Conservation (phyloP, 1,284 basidiomycete genomes). For the Takashimella tepidaria region DNA sequence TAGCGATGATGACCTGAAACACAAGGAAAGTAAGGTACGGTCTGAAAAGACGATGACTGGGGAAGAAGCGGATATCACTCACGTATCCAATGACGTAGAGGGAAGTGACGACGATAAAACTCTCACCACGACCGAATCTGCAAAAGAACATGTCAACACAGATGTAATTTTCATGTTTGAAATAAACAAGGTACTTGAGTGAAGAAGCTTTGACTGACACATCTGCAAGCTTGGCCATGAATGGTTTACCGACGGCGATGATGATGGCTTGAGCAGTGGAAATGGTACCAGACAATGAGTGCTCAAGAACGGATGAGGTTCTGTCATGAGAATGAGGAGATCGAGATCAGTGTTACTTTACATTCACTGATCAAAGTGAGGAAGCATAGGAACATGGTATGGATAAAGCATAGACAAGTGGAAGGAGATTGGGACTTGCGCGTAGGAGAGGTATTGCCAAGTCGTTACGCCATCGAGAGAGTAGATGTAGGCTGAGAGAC, state of each 20-base stretch:
- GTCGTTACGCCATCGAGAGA: slow-evolving; percentile 65
- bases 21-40: slow-evolving; percentile 17
- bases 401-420: no score
- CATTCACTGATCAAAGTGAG: neutral
- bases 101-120: slow-evolving; percentile 57
- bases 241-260: slow-evolving; percentile 66
- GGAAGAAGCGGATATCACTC: slow-evolving; percentile 38
- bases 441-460: slow-evolving; percentile 60
- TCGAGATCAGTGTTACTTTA: neutral
- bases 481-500: slow-evolving; percentile 68
- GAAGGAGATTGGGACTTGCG: slow-evolving; percentile 30
- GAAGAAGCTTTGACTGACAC: slow-evolving; percentile 53
- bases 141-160: neutral
- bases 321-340: slow-evolving; percentile 7
- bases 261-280: slow-evolving; percentile 51
- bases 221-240: slow-evolving; percentile 74
- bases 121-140: slow-evolving; percentile 50
- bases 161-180: neutral
- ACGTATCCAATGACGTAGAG: slow-evolving; percentile 54
- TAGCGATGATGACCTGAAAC: slow-evolving; percentile 64
- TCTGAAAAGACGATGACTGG: slow-evolving; percentile 29
- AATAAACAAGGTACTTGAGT: neutral
- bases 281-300: slow-evolving; percentile 62
- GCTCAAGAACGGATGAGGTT: slow-evolving; percentile 52
- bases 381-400: no score